Base-by-base conservation (phyloP, 257 asterid genomes). In the Eustoma russellianum region DNA sequence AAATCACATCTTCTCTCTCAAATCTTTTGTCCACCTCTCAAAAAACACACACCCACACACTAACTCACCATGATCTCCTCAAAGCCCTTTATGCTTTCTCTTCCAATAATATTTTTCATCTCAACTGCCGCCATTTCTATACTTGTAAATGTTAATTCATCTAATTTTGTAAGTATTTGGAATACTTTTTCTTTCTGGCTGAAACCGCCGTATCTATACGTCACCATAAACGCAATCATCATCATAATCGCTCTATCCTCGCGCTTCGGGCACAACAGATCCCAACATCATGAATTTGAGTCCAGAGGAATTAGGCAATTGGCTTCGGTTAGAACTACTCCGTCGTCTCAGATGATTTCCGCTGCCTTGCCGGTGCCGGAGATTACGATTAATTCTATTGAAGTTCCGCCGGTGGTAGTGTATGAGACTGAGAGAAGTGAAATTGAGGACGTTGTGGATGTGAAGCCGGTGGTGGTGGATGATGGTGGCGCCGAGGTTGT, bases 141-240 rank as follows among this genome's bases (percentile, higher is more conserved):
- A 52, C 45, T 45, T 30, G 18, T 52, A 5, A 52, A 52, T 13
- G 12, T 52, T 13, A 52, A 5, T 17, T 30, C 59, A 4, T 41
- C 38, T 19, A 67, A 67, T 33, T 18, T 67, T 16, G 61, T 67
- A 28, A 33, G 16, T 6, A 16, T 67, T 14, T 67, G 63, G 60
- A 35, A 50, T 3, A 8, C 24, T 18, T 17, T 71, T 13, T 41
- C 63, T 24, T 59, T 66, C 2, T 61, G 58, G 64, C 15, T 67
- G 19, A 63, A 60, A 41, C 78, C 78, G 1, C 74, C 74, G 5
- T 72, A 67, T 11, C 41, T 72, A 2, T 67, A 63, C 64, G 14
- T 63, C 19, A 24, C 67, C 49, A 52, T 72, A 59, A 72, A 72
- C 45, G 56, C 55, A 9, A 72, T 72, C 46, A 67, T 72, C 49